Evolutionary conservation across 2,329 filamentous ascomycete genomes (phyloP).

Genomic region (Sporothrix sp.): DNA sequence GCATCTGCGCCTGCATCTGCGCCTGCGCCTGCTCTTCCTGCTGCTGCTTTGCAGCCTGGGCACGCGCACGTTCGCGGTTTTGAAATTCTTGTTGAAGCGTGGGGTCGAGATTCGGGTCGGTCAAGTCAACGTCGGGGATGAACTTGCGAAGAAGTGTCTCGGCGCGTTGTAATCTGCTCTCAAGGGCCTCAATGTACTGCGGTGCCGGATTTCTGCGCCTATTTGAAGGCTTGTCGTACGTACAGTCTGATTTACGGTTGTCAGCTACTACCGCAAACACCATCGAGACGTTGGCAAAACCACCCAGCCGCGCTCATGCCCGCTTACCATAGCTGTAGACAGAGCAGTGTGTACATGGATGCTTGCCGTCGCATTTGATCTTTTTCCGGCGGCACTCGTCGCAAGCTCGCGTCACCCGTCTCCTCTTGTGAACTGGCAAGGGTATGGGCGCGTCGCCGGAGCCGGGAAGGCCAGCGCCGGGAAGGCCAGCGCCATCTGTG

Average conservation of each 20-base stretch:
- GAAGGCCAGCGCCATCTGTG: conserved; percentile 2
- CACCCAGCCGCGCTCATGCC: neutral
- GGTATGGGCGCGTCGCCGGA: conserved; percentile 27
- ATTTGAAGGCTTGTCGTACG: conserved; percentile 91
- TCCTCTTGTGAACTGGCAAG: conserved; percentile 61
- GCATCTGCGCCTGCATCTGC: conserved; percentile 14
- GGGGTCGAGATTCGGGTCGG: conserved; percentile 74
- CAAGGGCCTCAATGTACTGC: conserved; percentile 85
- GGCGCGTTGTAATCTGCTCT: conserved; percentile 71
- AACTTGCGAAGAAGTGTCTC: conserved; percentile 70
- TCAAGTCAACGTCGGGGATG: conserved; percentile 73
- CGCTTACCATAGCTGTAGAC: conserved; percentile 81
- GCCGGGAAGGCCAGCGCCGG: neutral
- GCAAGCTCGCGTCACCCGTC: conserved; percentile 70
- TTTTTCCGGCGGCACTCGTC: conserved; percentile 78
- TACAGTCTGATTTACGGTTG: conserved; percentile 72
- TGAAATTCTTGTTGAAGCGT: conserved; percentile 60
- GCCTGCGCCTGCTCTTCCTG: conserved; percentile 23
- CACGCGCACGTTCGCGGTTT: conserved; percentile 43
- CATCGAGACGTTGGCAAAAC: neutral
- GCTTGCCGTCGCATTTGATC: conserved; percentile 80
- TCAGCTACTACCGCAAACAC: too few species aligned
- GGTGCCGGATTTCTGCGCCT: conserved; percentile 81
- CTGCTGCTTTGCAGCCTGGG: conserved; percentile 34
- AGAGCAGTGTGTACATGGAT: conserved; percentile 89